Percentiles rank a stretch among this genome's conserved stretches.
These are phyloP conservation scores for Drechslerella dactyloides DNA, from an alignment of 2,329 filamentous ascomycete genomes.

Conservation along the genomic window DNA sequence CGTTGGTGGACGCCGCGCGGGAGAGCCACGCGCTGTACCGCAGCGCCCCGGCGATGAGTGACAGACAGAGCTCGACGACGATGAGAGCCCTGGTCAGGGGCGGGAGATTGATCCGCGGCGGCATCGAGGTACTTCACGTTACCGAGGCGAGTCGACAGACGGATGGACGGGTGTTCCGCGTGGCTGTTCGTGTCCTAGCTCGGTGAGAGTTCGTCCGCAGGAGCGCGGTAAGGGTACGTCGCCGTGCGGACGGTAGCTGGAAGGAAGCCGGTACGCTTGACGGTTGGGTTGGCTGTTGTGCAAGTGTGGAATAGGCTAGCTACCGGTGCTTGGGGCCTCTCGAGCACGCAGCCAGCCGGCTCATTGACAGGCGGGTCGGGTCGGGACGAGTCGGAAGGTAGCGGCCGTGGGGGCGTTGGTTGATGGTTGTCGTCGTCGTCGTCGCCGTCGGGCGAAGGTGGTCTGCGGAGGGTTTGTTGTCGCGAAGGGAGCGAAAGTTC, in stretches of 20 bases:
- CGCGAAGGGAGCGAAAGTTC: background rate
- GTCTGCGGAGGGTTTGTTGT: background rate
- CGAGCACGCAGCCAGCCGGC: background rate
- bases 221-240: too few relatives aligned
- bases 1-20: constrained; percentile 28
- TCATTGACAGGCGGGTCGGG: background rate
- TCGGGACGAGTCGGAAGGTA: background rate
- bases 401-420: too few relatives aligned
- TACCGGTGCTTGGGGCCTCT: background rate
- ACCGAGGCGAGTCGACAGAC: too few relatives aligned
- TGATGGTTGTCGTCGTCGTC: background rate
- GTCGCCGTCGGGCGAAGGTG: too few relatives aligned
- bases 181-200: too few relatives aligned
- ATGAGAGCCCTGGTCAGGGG: constrained; percentile 86
- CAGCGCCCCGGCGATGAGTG: constrained; percentile 79
- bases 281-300: constrained; percentile 8
- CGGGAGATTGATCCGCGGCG: constrained; percentile 85
- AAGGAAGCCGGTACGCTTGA: too few relatives aligned
- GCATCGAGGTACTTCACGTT: constrained; percentile 61
- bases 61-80: constrained; percentile 75
- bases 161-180: too few relatives aligned
- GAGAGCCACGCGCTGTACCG: constrained; percentile 71
- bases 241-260: too few relatives aligned
- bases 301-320: background rate
- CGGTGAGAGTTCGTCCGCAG: too few relatives aligned